Base-by-base conservation (phyloP, 768 basidiomycete species). In the Fomitopsis pulvina region DNA sequence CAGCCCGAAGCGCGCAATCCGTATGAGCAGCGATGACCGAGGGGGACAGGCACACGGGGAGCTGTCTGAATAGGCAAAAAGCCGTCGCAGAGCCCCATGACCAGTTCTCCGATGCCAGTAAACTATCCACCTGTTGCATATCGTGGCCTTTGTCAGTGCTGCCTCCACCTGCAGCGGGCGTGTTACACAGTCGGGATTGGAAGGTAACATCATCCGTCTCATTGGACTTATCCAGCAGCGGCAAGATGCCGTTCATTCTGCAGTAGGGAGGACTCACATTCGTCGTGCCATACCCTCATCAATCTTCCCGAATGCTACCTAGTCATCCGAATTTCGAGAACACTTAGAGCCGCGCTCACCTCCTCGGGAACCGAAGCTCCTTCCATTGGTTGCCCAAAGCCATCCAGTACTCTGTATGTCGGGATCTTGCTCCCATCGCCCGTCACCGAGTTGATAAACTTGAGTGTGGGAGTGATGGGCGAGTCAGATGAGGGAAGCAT, bases 361-460 rank as follows among this genome's bases (percentile, higher is more conserved):
- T 37, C 92, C 63, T 92, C 81, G 54, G 91, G 90, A 14, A 87
- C 61, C 52, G 81, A 73, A 3, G 86, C 90, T 0, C 83, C 87
- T 4, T 87, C 77, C 16, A 93, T 67, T 4, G 80, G 78, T 55
- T 78, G 67, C 2, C 93, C 94, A 45, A 78, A 70, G 25, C 90
- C 85, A 66, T 93, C 93, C 26, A 97, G 68, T 0, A 96, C 77
- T 44, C 93, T 77, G 68, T 84, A 95, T 3, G 92, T 89, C 3
- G 93, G 90, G 57, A 95, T 92, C 57, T 77, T 77, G 20, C 73
- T 71, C 12, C 75, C 72, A 37, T 75, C 76, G 8, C 71, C 71
- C 29, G 77, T 78, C 25, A 92, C 80, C 0, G 87, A 79, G 65
- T 91, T 91, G 72, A 92, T 85, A 72, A 91, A 92, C 44, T 81